These are phyloP conservation scores for Uronychia setigera DNA, from an alignment of 73 alveolate genomes.

Conservation along the genomic window DNA sequence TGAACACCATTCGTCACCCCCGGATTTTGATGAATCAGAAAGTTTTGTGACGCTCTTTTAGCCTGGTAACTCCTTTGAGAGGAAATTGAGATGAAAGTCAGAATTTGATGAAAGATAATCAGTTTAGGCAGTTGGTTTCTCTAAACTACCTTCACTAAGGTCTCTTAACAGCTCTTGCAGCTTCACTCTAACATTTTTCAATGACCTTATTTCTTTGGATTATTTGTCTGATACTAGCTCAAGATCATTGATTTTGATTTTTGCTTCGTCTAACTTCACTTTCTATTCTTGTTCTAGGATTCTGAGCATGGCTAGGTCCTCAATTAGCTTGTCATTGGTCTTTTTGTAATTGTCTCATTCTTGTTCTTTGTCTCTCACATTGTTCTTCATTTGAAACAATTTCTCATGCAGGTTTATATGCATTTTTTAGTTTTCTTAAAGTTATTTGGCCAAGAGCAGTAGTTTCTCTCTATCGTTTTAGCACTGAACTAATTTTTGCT, in stretches of 20 bases:
- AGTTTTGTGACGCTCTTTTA: slow-evolving; percentile 10
- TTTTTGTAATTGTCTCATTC: background rate
- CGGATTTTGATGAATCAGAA: background rate
- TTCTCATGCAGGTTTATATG: background rate
- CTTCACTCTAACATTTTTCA: background rate
- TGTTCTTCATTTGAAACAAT: background rate
- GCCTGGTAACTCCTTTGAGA: background rate
- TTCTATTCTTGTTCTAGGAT: background rate
- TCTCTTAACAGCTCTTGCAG: background rate
- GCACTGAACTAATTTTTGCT: background rate
- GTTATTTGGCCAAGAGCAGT: background rate
- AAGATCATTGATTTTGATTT: background rate
- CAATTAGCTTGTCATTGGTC: background rate
- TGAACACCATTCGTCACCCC: slow-evolving; percentile 7
- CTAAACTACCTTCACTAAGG: background rate
- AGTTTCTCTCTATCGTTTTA: background rate
- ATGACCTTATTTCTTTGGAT: background rate
- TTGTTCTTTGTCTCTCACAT: background rate
- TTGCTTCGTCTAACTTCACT: background rate
- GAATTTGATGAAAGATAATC: too few relatives aligned
- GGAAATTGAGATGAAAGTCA: too few relatives aligned
- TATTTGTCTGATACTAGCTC: background rate
- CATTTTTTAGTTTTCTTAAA: background rate
- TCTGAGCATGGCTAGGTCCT: background rate
- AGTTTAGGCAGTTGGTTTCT: background rate